phyloP scores from a whole-genome alignment of 768 basidiomycete genomes.

The Podaxis pistillaris region DNA sequence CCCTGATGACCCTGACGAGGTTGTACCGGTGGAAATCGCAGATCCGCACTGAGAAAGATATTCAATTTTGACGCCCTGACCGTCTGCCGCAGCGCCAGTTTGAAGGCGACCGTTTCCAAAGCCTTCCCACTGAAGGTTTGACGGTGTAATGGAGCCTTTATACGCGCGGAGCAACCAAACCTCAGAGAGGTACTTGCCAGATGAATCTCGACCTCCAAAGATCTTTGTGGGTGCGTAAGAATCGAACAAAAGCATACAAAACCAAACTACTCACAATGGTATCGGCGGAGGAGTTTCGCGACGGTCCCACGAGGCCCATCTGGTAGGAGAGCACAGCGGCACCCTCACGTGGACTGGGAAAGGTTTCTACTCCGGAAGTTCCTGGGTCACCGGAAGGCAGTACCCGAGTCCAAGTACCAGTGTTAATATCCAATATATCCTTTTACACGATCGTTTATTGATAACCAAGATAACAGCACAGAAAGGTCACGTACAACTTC shows the following conservation, averaged over 20 bases:
- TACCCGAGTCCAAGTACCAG: slow-evolving; percentile 69
- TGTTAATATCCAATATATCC: slow-evolving; percentile 61
- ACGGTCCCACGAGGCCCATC: slow-evolving; percentile 53
- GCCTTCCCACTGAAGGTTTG: slow-evolving; percentile 57
- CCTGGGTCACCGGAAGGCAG: slow-evolving; percentile 77
- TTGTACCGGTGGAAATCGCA: slow-evolving; percentile 23
- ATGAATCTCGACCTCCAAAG: slow-evolving; percentile 71
- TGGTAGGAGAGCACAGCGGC: slow-evolving; percentile 60
- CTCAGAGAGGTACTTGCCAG: slow-evolving; percentile 68
- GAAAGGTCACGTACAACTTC: slow-evolving; percentile 58
- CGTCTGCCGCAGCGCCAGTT: slow-evolving; percentile 63
- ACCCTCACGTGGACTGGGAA: slow-evolving; percentile 70
- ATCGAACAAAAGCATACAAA: background rate
- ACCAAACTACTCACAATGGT: slow-evolving; percentile 46
- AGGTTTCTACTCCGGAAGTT: slow-evolving; percentile 42
- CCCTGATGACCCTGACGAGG: slow-evolving; percentile 22
- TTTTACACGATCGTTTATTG: slow-evolving; percentile 23
- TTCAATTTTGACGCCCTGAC: slow-evolving; percentile 60
- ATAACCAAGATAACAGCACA: background rate
- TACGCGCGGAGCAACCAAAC: slow-evolving; percentile 80
- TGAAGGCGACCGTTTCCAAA: slow-evolving; percentile 63
- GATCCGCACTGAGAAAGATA: slow-evolving; percentile 64
- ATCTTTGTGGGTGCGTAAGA: slow-evolving; percentile 33
- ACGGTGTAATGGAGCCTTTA: slow-evolving; percentile 54
- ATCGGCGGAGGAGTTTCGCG: slow-evolving; percentile 52